These are phyloP conservation scores for Antarctomyces pellizariae DNA, from an alignment of 495 filamentous ascomycete species.

Conservation along the genomic window DNA sequence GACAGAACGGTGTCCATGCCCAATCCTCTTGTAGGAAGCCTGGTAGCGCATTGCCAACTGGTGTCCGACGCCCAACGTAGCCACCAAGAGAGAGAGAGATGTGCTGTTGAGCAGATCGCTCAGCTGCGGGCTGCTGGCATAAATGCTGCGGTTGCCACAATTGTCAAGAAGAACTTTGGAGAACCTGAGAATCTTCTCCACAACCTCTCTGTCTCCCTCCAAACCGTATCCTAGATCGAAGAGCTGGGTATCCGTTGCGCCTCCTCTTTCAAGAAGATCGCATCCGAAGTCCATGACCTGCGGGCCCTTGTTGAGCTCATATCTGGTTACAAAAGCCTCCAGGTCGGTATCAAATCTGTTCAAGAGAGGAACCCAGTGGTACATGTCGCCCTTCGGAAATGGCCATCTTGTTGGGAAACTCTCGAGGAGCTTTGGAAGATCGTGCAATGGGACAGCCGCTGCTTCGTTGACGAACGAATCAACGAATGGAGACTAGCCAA, in stretches of 20 bases:
- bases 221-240: slow-evolving; percentile 32
- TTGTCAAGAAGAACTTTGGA: slow-evolving; percentile 72
- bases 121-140: slow-evolving; percentile 69
- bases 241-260: slow-evolving; percentile 10
- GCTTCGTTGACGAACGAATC: slow-evolving; percentile 49
- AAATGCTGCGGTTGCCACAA: slow-evolving; percentile 92
- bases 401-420: slow-evolving; percentile 78
- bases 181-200: slow-evolving; percentile 62
- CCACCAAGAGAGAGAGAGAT: slow-evolving; percentile 47
- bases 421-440: slow-evolving; percentile 51
- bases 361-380: slow-evolving; percentile 91
- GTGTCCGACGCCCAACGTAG: slow-evolving; percentile 50
- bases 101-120: slow-evolving; percentile 75
- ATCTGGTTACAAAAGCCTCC: slow-evolving; percentile 57
- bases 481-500: slow-evolving; percentile 57
- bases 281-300: slow-evolving; percentile 53
- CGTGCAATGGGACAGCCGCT: slow-evolving; percentile 41
- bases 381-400: slow-evolving; percentile 89
- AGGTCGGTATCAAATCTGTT: slow-evolving; percentile 86
- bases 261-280: slow-evolving; percentile 22
- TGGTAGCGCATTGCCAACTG: slow-evolving; percentile 83
- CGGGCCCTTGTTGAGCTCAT: slow-evolving; percentile 57
- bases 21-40: slow-evolving; percentile 51
- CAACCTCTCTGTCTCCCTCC: slow-evolving; percentile 57
- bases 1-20: slow-evolving; percentile 30